Evolutionary conservation across 2,329 filamentous ascomycete genomes (phyloP), one percentile per base, ranked within the genome.

Genomic region (Nannizziopsis arthrosporioides): DNA sequence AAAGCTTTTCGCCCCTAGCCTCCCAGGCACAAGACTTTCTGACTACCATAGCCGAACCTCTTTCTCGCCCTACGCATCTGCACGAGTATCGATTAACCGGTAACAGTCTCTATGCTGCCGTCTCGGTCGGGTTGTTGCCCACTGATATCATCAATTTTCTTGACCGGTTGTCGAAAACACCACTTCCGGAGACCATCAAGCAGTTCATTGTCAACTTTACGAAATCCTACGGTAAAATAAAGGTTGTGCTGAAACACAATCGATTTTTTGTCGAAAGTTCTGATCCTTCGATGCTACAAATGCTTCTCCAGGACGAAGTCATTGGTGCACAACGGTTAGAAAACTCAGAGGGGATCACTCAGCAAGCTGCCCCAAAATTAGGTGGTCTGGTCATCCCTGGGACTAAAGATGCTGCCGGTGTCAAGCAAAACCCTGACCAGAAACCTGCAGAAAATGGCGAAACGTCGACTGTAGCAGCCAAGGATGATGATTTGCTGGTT

Each of bases 81-180:
- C 92, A 96, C 70, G 90, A 98, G 67, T 96, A 96, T 66, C 78
- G 82, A 48, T 76, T 98, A 58, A 95, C 88, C 1, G 81, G 85
- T 18, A 89, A 96, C 67, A 94, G 87, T 66, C 73, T 98, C 47
- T 95, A 96, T 66, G 90, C 92, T 27, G 92, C 92, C 36, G 86
- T 96, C 3, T 94, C 88, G 5, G 88, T 96, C 51, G 92, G 92
- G n/a, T 71, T 96, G 51, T 82, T 85, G 44, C 86, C 87, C 15
- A 74, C 84, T 45, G 89, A 96, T 64, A 95, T 96, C 54, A 87
- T 96, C 58, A 82, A 82, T 56, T 86, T 88, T 34, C 73, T 96
- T 44, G 86, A 95, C 57, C 78, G 83, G 34, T 83, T 95, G 56
- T 86, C 88, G 14, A 96, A 96, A 70, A 93, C 85, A 2, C 81